Evolutionary conservation across 2,329 filamentous ascomycete species (phyloP), one percentile per base, ranked within the genome.

Genomic region (Beauveria australis): DNA sequence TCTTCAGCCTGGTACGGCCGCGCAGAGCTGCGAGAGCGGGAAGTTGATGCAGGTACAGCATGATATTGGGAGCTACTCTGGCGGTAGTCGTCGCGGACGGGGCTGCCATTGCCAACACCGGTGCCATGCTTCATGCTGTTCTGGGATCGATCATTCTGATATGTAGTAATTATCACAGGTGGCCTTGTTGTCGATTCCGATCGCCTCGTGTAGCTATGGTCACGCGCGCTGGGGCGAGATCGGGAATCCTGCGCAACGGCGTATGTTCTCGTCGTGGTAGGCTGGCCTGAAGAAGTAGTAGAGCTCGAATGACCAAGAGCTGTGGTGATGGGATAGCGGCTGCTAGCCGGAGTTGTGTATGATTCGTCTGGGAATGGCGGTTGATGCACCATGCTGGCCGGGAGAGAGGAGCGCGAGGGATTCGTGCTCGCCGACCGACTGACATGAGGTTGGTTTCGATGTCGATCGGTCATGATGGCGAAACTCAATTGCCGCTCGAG

Each of bases 91-190:
- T 84, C 81, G 64, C 79, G 73, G 53, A 75, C 68, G 19, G 83
- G 82, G 66, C 82, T 86, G 53, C 65, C 67, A 37, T 67, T 64
- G 54, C 69, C 71, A 60, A 65, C 64, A 59, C 71, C 72, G 40
- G 73, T 72, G 53, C 73, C 67, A 64, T 78, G 74, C 28, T 76
- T 72, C 51, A 72, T 68, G n/a, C 72, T 69, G 24, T 70, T 70
- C 52, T 79, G 77, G 30, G 75, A 70, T 33, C 72, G 70, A 55
- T 73, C 69, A 60, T 75, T 76, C 61, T 80, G 76, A 30, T 77
- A 79, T 5, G 81, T 82, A 22, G 82, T 85, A 63, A 86, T 77
- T 61, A 85, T 81, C 65, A 85, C 78, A 59, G 82, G 80, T 12
- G 82, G 81, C 46, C 79, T 75, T 43, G 72, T 69, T 26, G 73